phyloP scores from a whole-genome alignment of 176 grass and related monocot genomes.

The Zoysia japonica region DNA sequence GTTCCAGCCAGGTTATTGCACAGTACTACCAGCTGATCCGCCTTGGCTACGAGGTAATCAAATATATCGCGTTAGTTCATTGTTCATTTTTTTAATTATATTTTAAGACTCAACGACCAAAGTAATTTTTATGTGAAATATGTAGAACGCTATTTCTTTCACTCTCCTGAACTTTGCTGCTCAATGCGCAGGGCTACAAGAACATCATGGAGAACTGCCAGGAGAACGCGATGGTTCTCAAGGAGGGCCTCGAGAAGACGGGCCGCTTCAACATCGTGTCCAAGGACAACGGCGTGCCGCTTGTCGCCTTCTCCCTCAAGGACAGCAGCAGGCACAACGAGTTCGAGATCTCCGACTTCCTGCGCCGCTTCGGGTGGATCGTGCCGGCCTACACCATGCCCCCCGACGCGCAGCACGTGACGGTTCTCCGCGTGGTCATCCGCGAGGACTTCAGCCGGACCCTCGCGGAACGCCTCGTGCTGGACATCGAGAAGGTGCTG shows the following conservation, averaged over 20 bases:
- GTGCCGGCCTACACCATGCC: constrained; percentile 95
- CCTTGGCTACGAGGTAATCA: constrained; percentile 67
- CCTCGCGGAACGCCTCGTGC: constrained; percentile 78
- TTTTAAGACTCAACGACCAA: too few relatives aligned
- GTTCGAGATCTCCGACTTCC: constrained; percentile 83
- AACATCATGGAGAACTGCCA: constrained; percentile 92
- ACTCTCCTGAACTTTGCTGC: background rate
- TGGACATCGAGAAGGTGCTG: constrained; percentile 74
- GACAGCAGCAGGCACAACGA: constrained; percentile 70
- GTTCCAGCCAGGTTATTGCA: constrained; percentile 90
- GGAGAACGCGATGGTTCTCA: constrained; percentile 84
- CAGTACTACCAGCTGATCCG: constrained; percentile 94
- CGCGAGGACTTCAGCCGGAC: constrained; percentile 92
- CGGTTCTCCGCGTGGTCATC: constrained; percentile 73
- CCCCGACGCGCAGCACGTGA: constrained; percentile 72
- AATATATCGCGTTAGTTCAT: background rate
- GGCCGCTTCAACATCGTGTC: constrained; percentile 83
- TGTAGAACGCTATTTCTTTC: too few relatives aligned
- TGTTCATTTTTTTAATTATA: background rate
- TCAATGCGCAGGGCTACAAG: constrained; percentile 63
- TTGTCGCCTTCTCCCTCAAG: constrained; percentile 97
- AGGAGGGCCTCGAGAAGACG: constrained; percentile 60
- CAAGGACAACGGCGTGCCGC: constrained; percentile 85
- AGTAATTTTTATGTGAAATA: too few relatives aligned
- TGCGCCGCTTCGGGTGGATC: constrained; percentile 93